Evolutionary conservation across 129 eudicot species (phyloP).

Genomic region (Silybum marianum): DNA sequence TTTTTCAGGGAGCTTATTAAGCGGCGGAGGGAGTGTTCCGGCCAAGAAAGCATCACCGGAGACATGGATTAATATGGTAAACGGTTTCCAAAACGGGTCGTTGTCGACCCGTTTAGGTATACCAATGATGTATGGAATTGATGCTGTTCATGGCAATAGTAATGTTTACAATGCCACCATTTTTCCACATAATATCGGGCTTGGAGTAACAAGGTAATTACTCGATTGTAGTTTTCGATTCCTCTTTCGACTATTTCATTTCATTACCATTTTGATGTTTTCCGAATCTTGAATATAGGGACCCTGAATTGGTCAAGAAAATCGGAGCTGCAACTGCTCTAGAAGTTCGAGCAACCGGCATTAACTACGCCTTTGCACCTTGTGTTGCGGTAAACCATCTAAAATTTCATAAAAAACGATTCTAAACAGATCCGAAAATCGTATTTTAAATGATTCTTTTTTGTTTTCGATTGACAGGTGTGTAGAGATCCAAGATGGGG

Average conservation of each 20-base stretch:
- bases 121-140: slow-evolving; percentile 66
- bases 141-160: slow-evolving; percentile 67
- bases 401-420: background rate
- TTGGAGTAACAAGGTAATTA: slow-evolving; percentile 43
- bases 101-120: slow-evolving; percentile 58
- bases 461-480: slow-evolving; percentile 33
- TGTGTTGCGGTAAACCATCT: slow-evolving; percentile 62
- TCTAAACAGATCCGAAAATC: background rate
- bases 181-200: slow-evolving; percentile 65
- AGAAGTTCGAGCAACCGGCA: slow-evolving; percentile 86
- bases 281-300: slow-evolving; percentile 49
- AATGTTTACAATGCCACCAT: slow-evolving; percentile 54
- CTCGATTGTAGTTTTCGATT: background rate
- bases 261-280: background rate
- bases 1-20: slow-evolving; percentile 56
- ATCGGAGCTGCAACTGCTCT: slow-evolving; percentile 85
- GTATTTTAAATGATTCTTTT: background rate
- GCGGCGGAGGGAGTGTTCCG: slow-evolving; percentile 68
- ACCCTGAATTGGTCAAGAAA: slow-evolving; percentile 62
- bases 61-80: slow-evolving; percentile 65
- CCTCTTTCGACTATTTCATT: background rate
- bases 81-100: slow-evolving; percentile 51
- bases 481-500: slow-evolving; percentile 92
- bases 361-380: slow-evolving; percentile 76
- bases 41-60: slow-evolving; percentile 49